Evolutionary conservation across 2,329 filamentous ascomycete genomes (phyloP).

Genomic region (Fusarium multiceps): DNA sequence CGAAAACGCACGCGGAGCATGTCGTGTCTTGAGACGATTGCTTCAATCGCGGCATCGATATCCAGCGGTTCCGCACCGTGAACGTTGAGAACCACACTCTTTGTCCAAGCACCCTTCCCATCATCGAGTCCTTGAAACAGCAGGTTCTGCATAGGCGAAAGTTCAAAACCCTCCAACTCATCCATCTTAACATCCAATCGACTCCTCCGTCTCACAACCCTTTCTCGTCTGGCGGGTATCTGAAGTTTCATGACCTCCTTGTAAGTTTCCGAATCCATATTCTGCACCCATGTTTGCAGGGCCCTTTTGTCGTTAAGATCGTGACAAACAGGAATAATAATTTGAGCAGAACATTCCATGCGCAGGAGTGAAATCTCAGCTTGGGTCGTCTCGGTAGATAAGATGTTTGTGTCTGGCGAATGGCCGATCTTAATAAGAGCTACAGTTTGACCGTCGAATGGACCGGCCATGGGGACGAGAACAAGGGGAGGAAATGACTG

Average conservation of each 20-base stretch:
- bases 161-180: slow-evolving; percentile 54
- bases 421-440: slow-evolving; percentile 57
- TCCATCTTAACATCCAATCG: slow-evolving; percentile 33
- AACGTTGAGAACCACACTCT: slow-evolving; percentile 61
- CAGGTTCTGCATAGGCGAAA: slow-evolving; percentile 66
- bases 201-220: slow-evolving; percentile 40
- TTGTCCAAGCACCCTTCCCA: slow-evolving; percentile 55
- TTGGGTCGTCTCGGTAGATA: slow-evolving; percentile 29
- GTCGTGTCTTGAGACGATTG: slow-evolving; percentile 61
- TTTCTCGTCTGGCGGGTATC: slow-evolving; percentile 51
- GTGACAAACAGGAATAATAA: slow-evolving; percentile 30
- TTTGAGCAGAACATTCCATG: slow-evolving; percentile 52
- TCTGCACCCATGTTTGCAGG: slow-evolving; percentile 66
- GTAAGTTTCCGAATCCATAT: slow-evolving; percentile 60
- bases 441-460: slow-evolving; percentile 62
- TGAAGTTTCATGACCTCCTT: slow-evolving; percentile 59
- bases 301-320: slow-evolving; percentile 52
- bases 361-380: slow-evolving; percentile 57
- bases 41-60: slow-evolving; percentile 60
- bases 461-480: slow-evolving; percentile 58
- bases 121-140: slow-evolving; percentile 59
- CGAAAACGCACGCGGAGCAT: slow-evolving; percentile 64
- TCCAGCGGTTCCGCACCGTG: slow-evolving; percentile 56
- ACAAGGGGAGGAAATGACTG: slow-evolving; percentile 56
- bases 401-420: neutral